These are phyloP conservation scores for Lentinula sp. DNA, from an alignment of 768 basidiomycete genomes.

Conservation along the genomic window DNA sequence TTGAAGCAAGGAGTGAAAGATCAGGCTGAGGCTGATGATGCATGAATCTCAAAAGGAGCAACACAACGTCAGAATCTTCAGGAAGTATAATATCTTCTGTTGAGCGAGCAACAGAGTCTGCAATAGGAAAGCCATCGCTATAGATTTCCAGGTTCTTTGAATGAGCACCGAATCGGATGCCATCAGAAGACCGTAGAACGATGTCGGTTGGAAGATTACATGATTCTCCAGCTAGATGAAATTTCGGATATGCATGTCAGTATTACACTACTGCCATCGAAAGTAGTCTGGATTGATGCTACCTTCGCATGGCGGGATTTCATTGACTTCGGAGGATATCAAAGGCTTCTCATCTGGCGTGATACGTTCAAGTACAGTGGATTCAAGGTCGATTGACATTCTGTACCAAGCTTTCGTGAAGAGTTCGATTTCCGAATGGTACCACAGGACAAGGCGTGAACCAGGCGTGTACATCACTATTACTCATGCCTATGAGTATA, in stretches of 20 bases:
- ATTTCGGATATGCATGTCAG: neutral
- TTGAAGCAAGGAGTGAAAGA: neutral
- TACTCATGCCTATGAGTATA: neutral
- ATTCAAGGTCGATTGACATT: neutral
- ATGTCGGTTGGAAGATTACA: neutral
- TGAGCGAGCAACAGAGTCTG: neutral
- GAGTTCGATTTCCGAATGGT: neutral
- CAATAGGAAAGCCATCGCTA: conserved; percentile 5
- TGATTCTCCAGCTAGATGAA: neutral
- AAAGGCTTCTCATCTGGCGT: neutral
- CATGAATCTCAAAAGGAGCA: conserved; percentile 5
- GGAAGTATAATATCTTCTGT: neutral
- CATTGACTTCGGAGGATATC: neutral
- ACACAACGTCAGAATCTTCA: conserved; percentile 1
- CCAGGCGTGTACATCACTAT: too few species aligned
- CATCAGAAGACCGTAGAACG: conserved; percentile 6
- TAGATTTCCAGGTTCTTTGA: neutral
- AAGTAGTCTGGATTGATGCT: neutral
- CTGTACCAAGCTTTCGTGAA: neutral
- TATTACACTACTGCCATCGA: neutral
- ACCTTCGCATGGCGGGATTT: conserved; percentile 1
- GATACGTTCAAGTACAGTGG: neutral
- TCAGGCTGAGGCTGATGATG: conserved; percentile 5
- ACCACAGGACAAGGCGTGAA: neutral
- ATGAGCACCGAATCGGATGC: conserved; percentile 4